phyloP scores from a whole-genome alignment of 1,284 basidiomycete genomes.

The Thecaphora thlaspeos region DNA sequence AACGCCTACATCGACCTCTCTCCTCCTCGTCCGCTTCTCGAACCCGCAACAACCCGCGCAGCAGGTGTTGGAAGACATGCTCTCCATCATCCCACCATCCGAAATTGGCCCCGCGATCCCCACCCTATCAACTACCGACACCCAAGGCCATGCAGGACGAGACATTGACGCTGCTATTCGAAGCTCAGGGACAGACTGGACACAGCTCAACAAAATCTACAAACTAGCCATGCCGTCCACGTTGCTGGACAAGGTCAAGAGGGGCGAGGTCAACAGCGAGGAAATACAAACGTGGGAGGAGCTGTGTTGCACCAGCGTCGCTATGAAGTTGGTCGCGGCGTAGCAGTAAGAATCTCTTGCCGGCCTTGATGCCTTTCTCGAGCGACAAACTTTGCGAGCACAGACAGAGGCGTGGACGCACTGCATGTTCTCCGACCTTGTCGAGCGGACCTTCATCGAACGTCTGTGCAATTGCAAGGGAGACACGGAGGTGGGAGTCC shows the following conservation, averaged over 20 bases:
- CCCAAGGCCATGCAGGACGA: neutral
- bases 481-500: too few relatives aligned
- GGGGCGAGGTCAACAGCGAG: neutral
- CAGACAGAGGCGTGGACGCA: too few relatives aligned
- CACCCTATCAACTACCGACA: neutral
- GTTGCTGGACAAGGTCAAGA: neutral
- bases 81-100: neutral
- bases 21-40: slow-evolving; percentile 29
- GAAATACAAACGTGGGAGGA: slow-evolving; percentile 16
- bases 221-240: slow-evolving; percentile 19
- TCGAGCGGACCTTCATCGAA: too few relatives aligned
- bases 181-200: slow-evolving; percentile 41
- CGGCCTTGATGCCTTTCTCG: too few relatives aligned
- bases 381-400: too few relatives aligned
- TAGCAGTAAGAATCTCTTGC: slow-evolving; percentile 1
- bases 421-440: too few relatives aligned
- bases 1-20: slow-evolving; percentile 15
- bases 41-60: too few relatives aligned
- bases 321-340: slow-evolving; percentile 35
- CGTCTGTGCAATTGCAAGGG: too few relatives aligned
- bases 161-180: too few relatives aligned
- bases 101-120: neutral
- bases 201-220: slow-evolving; percentile 38
- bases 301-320: slow-evolving; percentile 31
- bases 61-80: neutral